Evolutionary conservation across 306 rosid species (phyloP).

Genomic region (Mimosa bimucronata): DNA sequence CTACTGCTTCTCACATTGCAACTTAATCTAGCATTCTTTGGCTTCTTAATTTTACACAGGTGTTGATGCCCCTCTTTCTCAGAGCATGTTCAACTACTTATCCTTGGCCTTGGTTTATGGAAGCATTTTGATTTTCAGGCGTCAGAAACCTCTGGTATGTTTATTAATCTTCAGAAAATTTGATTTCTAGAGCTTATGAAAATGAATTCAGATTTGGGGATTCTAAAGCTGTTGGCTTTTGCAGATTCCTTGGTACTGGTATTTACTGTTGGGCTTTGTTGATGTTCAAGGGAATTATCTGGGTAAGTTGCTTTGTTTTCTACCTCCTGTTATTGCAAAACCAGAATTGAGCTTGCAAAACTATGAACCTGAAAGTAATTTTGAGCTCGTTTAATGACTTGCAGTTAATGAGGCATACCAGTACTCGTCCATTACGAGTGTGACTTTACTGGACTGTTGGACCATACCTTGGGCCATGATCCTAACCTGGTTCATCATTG

Average conservation of each 20-base stretch:
- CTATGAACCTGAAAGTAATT: not conserved
- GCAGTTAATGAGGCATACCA: conserved; percentile 80
- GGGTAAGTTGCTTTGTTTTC: conserved; percentile 44
- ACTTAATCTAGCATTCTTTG: not conserved
- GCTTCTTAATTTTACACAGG: conserved; percentile 42
- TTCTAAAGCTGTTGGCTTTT: conserved; percentile 24
- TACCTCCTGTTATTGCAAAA: not conserved
- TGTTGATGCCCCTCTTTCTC: conserved; percentile 64
- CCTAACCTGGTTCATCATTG: conserved; percentile 62
- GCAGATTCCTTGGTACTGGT: conserved; percentile 86
- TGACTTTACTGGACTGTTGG: conserved; percentile 68
- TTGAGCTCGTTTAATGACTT: not conserved
- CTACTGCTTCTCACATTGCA: not conserved
- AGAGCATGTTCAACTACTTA: conserved; percentile 51
- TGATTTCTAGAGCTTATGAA: too few relatives aligned
- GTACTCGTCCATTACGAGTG: conserved; percentile 70
- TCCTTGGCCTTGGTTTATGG: conserved; percentile 63
- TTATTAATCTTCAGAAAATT: too few relatives aligned
- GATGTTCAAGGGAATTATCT: conserved; percentile 76
- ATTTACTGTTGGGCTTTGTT: conserved; percentile 60
- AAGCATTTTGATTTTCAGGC: conserved; percentile 58
- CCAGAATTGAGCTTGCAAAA: not conserved
- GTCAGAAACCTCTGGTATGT: conserved; percentile 49
- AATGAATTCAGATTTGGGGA: conserved; percentile 8
- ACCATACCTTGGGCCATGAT: conserved; percentile 66